These are phyloP conservation scores for Avena insularis DNA, from an alignment of 176 grass and related monocot species.

Conservation along the genomic window DNA sequence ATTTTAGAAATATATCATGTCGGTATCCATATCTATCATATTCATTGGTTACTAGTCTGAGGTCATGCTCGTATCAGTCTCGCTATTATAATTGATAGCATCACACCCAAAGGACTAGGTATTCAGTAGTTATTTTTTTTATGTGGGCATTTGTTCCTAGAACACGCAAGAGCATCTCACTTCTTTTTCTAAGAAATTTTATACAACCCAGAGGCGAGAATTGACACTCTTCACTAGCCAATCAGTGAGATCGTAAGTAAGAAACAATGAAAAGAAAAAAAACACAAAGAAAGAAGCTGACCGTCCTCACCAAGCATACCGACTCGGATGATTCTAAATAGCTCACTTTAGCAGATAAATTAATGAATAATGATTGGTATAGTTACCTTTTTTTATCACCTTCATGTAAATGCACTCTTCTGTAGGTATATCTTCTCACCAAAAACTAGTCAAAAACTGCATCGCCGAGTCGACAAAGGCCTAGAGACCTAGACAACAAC, in stretches of 20 bases:
- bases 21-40: not conserved
- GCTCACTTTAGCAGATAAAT: not conserved
- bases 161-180: not conserved
- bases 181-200: not conserved
- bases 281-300: not conserved
- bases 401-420: not conserved
- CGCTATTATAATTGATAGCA: slow-evolving; percentile 6
- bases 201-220: not conserved
- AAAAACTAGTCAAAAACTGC: not conserved
- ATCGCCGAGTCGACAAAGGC: not conserved
- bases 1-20: not conserved
- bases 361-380: not conserved
- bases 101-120: not conserved
- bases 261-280: not conserved
- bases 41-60: not conserved
- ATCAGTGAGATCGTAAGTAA: not conserved
- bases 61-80: not conserved
- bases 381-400: not conserved
- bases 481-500: not conserved
- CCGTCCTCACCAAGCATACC: not conserved
- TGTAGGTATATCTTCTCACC: not conserved
- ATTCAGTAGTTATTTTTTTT: not conserved
- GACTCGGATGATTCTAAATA: no score
- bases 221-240: not conserved
- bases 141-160: not conserved